A percentile compares a stretch with the other conserved stretches of the same genome.
Conservation (phyloP, 495 filamentous ascomycete genomes). For the Neurospora sp. region DNA sequence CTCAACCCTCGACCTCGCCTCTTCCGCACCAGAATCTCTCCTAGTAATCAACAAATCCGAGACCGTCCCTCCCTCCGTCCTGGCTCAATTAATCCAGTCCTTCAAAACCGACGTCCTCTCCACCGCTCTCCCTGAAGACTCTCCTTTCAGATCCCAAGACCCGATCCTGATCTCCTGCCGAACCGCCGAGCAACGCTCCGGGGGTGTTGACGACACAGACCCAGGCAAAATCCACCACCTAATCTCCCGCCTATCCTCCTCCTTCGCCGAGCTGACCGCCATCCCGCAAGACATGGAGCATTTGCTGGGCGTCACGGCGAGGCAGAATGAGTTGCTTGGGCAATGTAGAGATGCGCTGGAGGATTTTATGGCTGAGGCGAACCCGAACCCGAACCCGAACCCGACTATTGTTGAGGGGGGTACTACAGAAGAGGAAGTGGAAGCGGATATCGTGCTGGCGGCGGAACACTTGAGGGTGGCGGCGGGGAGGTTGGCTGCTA, state of each 20-base stretch:
- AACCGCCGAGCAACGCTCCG: conserved; percentile 15
- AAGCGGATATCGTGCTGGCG: conserved; percentile 73
- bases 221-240: conserved; percentile 61
- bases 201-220: conserved; percentile 25
- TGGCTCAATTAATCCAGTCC: conserved; percentile 16
- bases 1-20: conserved; percentile 37
- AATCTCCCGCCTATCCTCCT: conserved; percentile 51
- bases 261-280: conserved; percentile 66
- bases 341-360: conserved; percentile 60
- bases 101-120: conserved; percentile 26
- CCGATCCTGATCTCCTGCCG: conserved; percentile 59
- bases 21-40: conserved; percentile 45
- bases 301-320: conserved; percentile 80
- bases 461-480: conserved; percentile 82
- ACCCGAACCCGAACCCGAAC: not conserved
- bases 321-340: conserved; percentile 73
- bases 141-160: not conserved
- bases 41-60: conserved; percentile 82
- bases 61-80: conserved; percentile 28
- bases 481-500: conserved; percentile 68
- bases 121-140: not conserved
- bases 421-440: conserved; percentile 37
- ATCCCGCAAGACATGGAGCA: conserved; percentile 55
- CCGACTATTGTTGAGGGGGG: conserved; percentile 2
- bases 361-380: conserved; percentile 50